Base-by-base conservation (phyloP, 2,329 filamentous ascomycete species). In the Aspergillus novofumigatus region DNA sequence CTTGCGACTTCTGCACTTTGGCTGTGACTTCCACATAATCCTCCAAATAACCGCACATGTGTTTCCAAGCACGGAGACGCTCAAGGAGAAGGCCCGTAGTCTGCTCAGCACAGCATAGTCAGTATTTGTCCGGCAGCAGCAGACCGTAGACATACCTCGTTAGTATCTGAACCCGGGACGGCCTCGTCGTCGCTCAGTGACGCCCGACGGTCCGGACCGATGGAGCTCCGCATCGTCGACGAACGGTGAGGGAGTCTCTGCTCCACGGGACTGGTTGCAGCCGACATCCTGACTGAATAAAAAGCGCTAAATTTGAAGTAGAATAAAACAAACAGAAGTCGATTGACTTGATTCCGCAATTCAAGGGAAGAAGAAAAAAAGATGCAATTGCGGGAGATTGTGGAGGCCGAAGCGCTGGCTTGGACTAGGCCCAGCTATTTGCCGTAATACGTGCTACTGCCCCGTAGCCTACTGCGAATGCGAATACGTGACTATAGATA, bases 51-150 rank as follows among this genome's bases (percentile, higher is more conserved):
- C 82, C 90, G 61, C 92, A 90, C 59, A 92, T 91, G 74, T 97
- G 93, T 75, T 97, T 97, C 92, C 92, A 99, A 49, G 94, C 94
- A 68, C 90, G 89, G 59, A 99, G 82, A 63, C 94, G 86, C 79
- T 97, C 91, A 55, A 88, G 82, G 62, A 99, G 87, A 51, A 97
- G 83, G 44, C 84, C 87, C n/a, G 88, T 86, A 23, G 89, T 90
- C 87, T 91, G 56, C 32, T 59, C 58, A 48, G 14, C 21, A 47
- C 48, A 35, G 17, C 32, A 20, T 1, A 26, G 49, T 14, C 45
- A 28, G 20, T 2, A 48, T 52, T 35, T 52, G 2, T 7, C 10
- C 25, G 17, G n/a, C 42, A 51, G 25, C 21, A 20, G 49, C 28
- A 52, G 1, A 21, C 48, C 29, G 20, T 47, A 45, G 45, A 47